Evolutionary conservation across 2,329 filamentous ascomycete genomes (phyloP).

Genomic region (Moelleriella libera): DNA sequence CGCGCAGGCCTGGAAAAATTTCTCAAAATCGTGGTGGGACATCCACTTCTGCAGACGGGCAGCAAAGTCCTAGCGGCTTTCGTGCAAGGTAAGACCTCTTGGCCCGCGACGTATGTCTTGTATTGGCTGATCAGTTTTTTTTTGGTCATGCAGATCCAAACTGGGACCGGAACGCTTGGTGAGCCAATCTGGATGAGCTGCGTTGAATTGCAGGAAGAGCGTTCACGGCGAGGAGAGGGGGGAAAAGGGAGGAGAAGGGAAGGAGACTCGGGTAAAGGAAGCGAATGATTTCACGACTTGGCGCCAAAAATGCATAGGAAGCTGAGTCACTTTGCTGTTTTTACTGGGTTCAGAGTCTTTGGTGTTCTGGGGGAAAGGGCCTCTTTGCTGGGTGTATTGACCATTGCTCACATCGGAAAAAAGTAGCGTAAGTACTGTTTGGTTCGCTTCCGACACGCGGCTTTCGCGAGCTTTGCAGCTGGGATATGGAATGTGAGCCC

Average conservation of each 20-base stretch:
- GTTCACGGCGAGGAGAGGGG: background rate
- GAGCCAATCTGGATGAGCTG: slow-evolving; percentile 14
- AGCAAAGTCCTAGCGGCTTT: slow-evolving; percentile 94
- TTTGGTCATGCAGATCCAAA: slow-evolving; percentile 48
- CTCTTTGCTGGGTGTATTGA: too few relatives aligned
- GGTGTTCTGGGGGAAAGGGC: too few relatives aligned
- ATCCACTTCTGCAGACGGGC: slow-evolving; percentile 90
- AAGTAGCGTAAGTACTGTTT: too few relatives aligned
- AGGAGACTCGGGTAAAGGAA: background rate
- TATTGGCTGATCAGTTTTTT: background rate
- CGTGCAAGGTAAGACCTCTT: slow-evolving; percentile 61
- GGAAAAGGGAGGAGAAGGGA: too few relatives aligned
- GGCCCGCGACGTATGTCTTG: too few relatives aligned
- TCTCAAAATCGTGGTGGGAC: slow-evolving; percentile 91
- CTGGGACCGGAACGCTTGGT: slow-evolving; percentile 89
- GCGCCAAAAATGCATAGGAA: too few relatives aligned
- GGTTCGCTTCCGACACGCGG: too few relatives aligned
- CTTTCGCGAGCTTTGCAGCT: too few relatives aligned
- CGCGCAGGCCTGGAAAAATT: slow-evolving; percentile 88
- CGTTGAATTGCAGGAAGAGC: too few relatives aligned
- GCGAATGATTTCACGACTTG: background rate
- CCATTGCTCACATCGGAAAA: too few relatives aligned
- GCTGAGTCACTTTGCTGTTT: background rate
- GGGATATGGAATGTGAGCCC: too few relatives aligned
- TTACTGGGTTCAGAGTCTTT: background rate